phyloP scores from a whole-genome alignment of 2,329 filamentous ascomycete species.

The Calonectria pauciramosa region DNA sequence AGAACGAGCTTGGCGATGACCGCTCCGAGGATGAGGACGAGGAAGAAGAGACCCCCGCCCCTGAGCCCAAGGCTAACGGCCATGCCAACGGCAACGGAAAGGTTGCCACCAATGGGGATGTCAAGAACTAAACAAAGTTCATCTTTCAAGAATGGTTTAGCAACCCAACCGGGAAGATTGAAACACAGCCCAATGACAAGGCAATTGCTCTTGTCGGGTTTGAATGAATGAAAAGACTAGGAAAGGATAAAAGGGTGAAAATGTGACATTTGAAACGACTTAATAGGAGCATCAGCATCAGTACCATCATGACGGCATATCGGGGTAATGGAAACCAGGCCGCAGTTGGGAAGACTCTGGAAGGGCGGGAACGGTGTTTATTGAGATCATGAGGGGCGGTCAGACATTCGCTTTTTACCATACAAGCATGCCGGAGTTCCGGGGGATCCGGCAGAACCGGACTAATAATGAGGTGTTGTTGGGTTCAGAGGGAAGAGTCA shows the following conservation, averaged over 20 bases:
- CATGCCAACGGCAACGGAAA: conserved; percentile 36
- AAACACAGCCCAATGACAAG: neutral
- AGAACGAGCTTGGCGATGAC: conserved; percentile 76
- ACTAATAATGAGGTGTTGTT: conserved; percentile 19
- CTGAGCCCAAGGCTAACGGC: conserved; percentile 43
- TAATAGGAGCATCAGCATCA: conserved; percentile 22
- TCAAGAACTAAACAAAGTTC: conserved; percentile 30
- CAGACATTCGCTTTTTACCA: conserved; percentile 30
- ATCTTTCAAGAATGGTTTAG: neutral
- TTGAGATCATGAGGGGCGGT: conserved; percentile 17
- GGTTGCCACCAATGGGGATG: conserved; percentile 19
- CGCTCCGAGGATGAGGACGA: conserved; percentile 79
- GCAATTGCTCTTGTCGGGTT: neutral
- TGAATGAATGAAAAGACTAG: conserved; percentile 11
- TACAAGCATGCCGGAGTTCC: conserved; percentile 27
- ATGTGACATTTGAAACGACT: conserved; percentile 23
- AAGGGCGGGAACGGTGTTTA: conserved; percentile 20
- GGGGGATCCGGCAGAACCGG: conserved; percentile 13
- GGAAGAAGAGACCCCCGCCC: conserved; percentile 61
- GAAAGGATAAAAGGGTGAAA: neutral
- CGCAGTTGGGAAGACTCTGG: neutral
- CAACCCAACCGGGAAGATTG: neutral
- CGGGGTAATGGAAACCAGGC: conserved; percentile 15
- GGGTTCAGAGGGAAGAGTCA: neutral
- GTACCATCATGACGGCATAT: conserved; percentile 19